These are phyloP conservation scores for Metschnikowia koreensis DNA, from an alignment of 805 yeast species.

Conservation along the genomic window DNA sequence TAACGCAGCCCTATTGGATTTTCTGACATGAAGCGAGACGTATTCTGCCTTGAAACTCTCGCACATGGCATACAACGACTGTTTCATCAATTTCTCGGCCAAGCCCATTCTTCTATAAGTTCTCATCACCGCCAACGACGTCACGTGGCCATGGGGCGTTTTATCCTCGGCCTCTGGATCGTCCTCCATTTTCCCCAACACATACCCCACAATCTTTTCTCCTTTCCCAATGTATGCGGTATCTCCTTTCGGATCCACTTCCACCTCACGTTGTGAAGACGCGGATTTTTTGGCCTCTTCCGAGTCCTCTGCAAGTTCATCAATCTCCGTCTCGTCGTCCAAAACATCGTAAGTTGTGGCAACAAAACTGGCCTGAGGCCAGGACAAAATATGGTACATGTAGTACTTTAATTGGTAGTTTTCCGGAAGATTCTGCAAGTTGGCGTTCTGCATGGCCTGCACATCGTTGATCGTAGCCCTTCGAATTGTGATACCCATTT, in stretches of 20 bases:
- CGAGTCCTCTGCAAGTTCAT: constrained; percentile 9
- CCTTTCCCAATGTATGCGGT: constrained; percentile 63
- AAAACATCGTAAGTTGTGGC: constrained; percentile 71
- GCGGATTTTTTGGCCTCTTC: neutral
- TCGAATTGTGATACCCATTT: constrained; percentile 83
- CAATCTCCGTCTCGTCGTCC: constrained; percentile 19
- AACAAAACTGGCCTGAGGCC: constrained; percentile 98
- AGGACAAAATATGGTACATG: constrained; percentile 87
- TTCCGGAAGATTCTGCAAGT: constrained; percentile 88
- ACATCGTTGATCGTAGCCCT: constrained; percentile 83
- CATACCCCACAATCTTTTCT: constrained; percentile 93
- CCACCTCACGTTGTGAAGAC: constrained; percentile 18
- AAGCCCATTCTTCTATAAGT: constrained; percentile 93
- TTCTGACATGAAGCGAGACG: constrained; percentile 90
- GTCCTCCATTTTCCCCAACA: constrained; percentile 94
- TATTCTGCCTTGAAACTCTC: constrained; percentile 80
- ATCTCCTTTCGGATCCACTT: constrained; percentile 51
- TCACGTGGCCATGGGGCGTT: constrained; percentile 89
- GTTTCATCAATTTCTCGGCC: constrained; percentile 89
- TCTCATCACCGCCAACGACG: constrained; percentile 92
- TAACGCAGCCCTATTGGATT: constrained; percentile 90
- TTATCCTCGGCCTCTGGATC: constrained; percentile 75
- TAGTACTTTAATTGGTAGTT: constrained; percentile 91
- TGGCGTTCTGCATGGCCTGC: constrained; percentile 95
- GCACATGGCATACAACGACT: constrained; percentile 71